phyloP scores from a whole-genome alignment of 768 basidiomycete genomes.

The Mycena crocata region DNA sequence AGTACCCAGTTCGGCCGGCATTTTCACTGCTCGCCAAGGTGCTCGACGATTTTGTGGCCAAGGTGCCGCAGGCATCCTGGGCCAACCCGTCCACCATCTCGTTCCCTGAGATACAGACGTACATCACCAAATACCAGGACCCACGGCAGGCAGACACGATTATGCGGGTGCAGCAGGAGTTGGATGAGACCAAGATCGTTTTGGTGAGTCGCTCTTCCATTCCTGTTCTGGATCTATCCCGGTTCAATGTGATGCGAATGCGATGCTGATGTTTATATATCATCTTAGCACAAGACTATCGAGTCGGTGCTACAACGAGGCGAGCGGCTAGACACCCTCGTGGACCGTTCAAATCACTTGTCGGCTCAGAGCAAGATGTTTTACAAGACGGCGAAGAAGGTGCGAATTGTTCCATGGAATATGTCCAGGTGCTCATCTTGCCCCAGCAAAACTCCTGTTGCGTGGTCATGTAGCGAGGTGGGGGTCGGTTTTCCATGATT shows the following conservation, averaged over 20 bases:
- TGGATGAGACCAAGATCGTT: conserved; percentile 99
- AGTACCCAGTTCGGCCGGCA: conserved; percentile 96
- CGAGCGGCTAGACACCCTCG: conserved; percentile 95
- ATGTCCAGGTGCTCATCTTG: neutral
- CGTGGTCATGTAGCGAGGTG: conserved; percentile 72
- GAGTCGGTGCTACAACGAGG: conserved; percentile 96
- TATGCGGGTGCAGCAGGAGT: conserved; percentile 97
- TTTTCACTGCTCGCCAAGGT: conserved; percentile 95
- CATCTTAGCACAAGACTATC: conserved; percentile 93
- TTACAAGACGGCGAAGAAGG: conserved; percentile 99
- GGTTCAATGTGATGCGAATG: conserved; percentile 2
- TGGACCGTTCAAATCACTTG: conserved; percentile 91
- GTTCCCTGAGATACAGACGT: conserved; percentile 81
- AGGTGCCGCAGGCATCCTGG: conserved; percentile 80
- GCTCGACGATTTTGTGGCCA: conserved; percentile 89
- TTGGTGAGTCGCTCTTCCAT: conserved; percentile 66
- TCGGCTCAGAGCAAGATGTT: conserved; percentile 97
- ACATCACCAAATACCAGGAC: conserved; percentile 95
- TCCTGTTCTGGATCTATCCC: neutral
- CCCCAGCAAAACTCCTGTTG: conserved; percentile 95
- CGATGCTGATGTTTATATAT: conserved; percentile 15
- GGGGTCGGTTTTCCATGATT: neutral
- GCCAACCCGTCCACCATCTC: conserved; percentile 73
- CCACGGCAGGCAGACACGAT: conserved; percentile 97
- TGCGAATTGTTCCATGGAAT: conserved; percentile 45